Conservation (phyloP, 129 eudicot species). For the Heracleum sosnowskyi region DNA sequence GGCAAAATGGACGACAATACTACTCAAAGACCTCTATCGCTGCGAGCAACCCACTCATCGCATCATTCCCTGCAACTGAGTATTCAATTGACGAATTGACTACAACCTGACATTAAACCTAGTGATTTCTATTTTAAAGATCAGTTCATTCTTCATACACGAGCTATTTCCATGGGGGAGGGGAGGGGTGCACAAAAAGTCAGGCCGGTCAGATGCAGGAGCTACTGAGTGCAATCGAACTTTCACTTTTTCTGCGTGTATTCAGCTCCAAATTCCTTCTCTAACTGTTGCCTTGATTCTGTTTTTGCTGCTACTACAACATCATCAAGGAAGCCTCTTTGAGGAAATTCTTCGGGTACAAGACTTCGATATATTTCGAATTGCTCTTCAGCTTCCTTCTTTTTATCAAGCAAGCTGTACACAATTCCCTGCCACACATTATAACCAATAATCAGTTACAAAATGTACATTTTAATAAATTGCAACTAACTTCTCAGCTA, state of each 20-base stretch:
- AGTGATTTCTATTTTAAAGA: neutral
- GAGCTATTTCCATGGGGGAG: neutral
- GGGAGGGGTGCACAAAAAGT: neutral
- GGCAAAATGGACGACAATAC: neutral
- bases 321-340: conserved; percentile 82
- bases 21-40: neutral
- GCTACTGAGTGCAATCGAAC: neutral
- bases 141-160: neutral
- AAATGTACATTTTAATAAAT: too few relatives aligned
- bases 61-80: neutral
- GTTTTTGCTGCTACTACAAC: conserved; percentile 82
- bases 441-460: neutral
- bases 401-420: conserved; percentile 64
- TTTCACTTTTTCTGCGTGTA: conserved; percentile 29
- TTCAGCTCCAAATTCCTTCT: conserved; percentile 43
- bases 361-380: conserved; percentile 67
- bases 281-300: conserved; percentile 49
- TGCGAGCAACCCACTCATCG: neutral
- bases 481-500: too few relatives aligned
- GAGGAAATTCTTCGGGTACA: conserved; percentile 89
- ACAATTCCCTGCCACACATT: conserved; percentile 62
- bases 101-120: neutral
- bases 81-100: neutral
- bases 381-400: conserved; percentile 71
- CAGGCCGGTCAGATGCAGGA: neutral